phyloP scores from a whole-genome alignment of 1,284 basidiomycete species.

The Sporisorium exsertum region DNA sequence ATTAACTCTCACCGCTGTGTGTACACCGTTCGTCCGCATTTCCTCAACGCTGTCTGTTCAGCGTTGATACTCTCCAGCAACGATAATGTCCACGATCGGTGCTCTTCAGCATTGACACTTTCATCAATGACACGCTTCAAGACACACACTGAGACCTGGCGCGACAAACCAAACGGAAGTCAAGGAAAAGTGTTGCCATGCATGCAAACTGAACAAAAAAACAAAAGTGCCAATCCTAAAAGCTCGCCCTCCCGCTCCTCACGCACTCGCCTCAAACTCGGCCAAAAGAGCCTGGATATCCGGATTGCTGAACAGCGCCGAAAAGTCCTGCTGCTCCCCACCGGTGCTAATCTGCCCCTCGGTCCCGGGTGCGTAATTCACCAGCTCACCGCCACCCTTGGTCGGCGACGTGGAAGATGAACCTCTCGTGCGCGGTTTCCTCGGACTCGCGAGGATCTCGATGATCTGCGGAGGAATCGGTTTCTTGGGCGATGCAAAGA shows the following conservation, averaged over 20 bases:
- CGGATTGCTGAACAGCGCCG: constrained; percentile 39
- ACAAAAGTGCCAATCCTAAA: background rate
- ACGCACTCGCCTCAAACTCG: constrained; percentile 23
- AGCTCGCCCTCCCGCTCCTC: background rate
- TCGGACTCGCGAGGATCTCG: constrained; percentile 32
- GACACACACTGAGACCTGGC: too few species aligned
- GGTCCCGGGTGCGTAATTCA: constrained; percentile 1
- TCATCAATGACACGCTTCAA: too few species aligned
- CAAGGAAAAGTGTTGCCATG: background rate
- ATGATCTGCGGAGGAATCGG: constrained; percentile 30
- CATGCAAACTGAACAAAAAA: background rate
- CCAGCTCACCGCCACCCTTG: constrained; percentile 7
- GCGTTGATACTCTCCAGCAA: background rate
- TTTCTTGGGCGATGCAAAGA: constrained; percentile 37
- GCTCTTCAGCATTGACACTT: too few species aligned
- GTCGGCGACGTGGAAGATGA: background rate
- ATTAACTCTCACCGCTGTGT: too few species aligned
- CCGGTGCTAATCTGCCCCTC: constrained; percentile 1
- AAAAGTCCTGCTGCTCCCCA: constrained; percentile 19
- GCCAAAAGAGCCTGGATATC: constrained; percentile 48
- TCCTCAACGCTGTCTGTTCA: background rate
- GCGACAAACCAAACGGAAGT: background rate
- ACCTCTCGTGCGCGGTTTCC: background rate
- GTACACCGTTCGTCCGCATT: too few species aligned
- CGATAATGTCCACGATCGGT: background rate